A percentile compares a stretch with the other conserved stretches of the same genome.
Evolutionary conservation across 495 filamentous ascomycete species (phyloP).

Genomic region (Xylaria flabelliformis): DNA sequence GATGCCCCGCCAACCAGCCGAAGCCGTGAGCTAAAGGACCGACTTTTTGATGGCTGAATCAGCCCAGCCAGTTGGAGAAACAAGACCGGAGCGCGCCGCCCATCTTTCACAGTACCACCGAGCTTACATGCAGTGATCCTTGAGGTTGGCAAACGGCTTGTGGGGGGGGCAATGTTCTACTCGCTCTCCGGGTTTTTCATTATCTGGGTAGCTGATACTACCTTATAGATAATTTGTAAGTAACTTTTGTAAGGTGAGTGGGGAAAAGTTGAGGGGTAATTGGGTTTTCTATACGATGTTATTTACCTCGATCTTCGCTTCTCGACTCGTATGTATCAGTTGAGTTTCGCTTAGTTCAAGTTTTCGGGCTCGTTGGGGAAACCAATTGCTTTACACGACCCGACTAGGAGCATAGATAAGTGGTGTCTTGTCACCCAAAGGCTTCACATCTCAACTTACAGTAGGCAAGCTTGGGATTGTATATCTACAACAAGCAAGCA

Average conservation of each 20-base stretch:
- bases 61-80: neutral
- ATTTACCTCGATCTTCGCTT: neutral
- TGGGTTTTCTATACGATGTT: neutral
- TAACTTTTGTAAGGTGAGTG: neutral
- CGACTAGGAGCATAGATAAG: neutral
- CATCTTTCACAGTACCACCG: neutral
- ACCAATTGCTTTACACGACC: neutral
- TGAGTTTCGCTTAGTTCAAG: neutral
- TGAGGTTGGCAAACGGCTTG: neutral
- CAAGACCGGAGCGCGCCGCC: neutral
- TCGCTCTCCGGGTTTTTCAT: neutral
- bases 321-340: neutral
- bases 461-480: neutral
- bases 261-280: conserved; percentile 16
- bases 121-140: neutral
- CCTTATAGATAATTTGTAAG: conserved; percentile 8
- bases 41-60: neutral
- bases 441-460: neutral
- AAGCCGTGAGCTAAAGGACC: conserved; percentile 10
- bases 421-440: neutral
- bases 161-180: neutral
- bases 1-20: neutral
- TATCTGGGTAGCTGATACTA: conserved; percentile 2
- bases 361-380: neutral
- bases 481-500: neutral